A percentile compares a stretch with the other conserved stretches of the same genome.
These are phyloP conservation scores for Lentinula guzmanii DNA, from an alignment of 768 basidiomycete species.

Conservation along the genomic window DNA sequence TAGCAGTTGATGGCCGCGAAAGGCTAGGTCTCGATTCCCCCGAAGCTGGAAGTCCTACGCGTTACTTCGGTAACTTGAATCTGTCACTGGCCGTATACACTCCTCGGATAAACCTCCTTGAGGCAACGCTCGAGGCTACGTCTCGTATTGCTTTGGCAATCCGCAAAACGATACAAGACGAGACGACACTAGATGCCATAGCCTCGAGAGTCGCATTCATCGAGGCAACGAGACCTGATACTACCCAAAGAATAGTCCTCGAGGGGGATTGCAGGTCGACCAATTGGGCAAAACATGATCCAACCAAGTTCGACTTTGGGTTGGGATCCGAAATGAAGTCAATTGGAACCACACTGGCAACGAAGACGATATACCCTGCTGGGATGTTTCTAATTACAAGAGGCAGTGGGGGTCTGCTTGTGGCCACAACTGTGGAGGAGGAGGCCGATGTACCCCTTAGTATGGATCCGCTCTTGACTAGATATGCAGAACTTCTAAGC, in stretches of 20 bases:
- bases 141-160: background rate
- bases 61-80: slow-evolving; percentile 5
- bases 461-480: background rate
- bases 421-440: slow-evolving; percentile 2
- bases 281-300: slow-evolving; percentile 3
- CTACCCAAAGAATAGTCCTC: background rate
- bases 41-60: background rate
- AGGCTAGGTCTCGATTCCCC: background rate
- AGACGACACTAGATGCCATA: background rate
- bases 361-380: background rate
- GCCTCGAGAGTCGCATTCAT: background rate
- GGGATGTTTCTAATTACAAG: slow-evolving; percentile 1
- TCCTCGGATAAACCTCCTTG: background rate
- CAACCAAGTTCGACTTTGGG: slow-evolving; percentile 1
- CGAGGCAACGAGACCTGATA: background rate
- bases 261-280: slow-evolving; percentile 5
- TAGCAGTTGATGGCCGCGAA: slow-evolving; percentile 3
- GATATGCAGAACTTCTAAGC: background rate
- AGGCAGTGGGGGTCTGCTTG: background rate
- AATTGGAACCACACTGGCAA: background rate
- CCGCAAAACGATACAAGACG: background rate
- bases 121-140: background rate
- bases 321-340: background rate
- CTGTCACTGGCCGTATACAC: background rate
- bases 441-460: background rate